phyloP scores from a whole-genome alignment of 208 protist genomes.

The Wallacemonas collosoma region DNA sequence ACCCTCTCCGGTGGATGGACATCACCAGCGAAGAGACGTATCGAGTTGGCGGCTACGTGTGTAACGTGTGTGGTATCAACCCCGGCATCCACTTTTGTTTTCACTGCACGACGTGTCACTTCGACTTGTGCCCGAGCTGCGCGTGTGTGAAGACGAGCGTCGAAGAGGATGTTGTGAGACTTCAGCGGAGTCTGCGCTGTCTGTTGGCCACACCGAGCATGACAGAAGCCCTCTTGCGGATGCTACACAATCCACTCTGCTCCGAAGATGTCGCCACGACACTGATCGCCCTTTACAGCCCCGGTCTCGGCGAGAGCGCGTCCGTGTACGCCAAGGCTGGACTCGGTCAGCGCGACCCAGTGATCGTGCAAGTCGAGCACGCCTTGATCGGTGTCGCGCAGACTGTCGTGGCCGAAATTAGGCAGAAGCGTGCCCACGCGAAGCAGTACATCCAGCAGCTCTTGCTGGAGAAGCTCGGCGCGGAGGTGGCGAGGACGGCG shows the following conservation, averaged over 20 bases:
- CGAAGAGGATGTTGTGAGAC: slow-evolving; percentile 39
- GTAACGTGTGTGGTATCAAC: slow-evolving; percentile 67
- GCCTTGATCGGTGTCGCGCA: slow-evolving; percentile 37
- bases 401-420: slow-evolving; percentile 24
- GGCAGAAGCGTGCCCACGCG: background rate
- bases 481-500: slow-evolving; percentile 1
- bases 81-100: slow-evolving; percentile 48
- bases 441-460: slow-evolving; percentile 17
- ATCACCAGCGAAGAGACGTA: slow-evolving; percentile 42
- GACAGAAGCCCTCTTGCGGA: slow-evolving; percentile 29
- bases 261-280: slow-evolving; percentile 32
- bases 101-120: slow-evolving; percentile 68
- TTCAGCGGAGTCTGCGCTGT: slow-evolving; percentile 46
- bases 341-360: background rate
- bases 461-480: slow-evolving; percentile 1
- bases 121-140: slow-evolving; percentile 73
- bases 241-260: slow-evolving; percentile 60
- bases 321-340: slow-evolving; percentile 1
- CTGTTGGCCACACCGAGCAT: slow-evolving; percentile 25
- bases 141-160: slow-evolving; percentile 43
- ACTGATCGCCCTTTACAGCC: slow-evolving; percentile 49
- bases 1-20: slow-evolving; percentile 69
- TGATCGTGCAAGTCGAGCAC: slow-evolving; percentile 36
- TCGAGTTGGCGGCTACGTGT: slow-evolving; percentile 47
- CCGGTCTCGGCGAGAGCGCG: slow-evolving; percentile 60